Evolutionary conservation across 176 grass and related monocot species (phyloP), one percentile per base, ranked within the genome.

Genomic region (Oropetium thomaeum): DNA sequence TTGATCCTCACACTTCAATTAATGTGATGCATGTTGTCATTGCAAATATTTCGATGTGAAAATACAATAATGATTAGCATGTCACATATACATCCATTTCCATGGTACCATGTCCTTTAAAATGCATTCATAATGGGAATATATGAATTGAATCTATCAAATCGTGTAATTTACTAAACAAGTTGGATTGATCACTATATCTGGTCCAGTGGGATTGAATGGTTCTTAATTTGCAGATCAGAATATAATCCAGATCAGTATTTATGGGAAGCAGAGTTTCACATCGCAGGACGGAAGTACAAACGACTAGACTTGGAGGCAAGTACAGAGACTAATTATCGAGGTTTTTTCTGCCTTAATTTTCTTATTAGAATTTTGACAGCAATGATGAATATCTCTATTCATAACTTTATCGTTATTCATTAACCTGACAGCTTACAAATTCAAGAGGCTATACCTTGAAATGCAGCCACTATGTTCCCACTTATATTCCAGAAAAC

Each of bases 231-330:
- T 54, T 85, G 41, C 88, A 98, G 95, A 79, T 85, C 88, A 69
- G 91, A 93, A 29, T 98, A 98, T 82, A 87, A 92, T 81, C 95
- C 95, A 44, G 95, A 98, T 52, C 91, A 98, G 53, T 98, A 98
- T 80, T 84, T 98, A 92, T 98, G 95, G 95, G 95, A 97, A 43
- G 41, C 81, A 47, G 88, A 93, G 75, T 97, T 97, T 80, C 86
- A 71, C 58, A 84, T 97, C 20, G 86, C 86, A 26, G 86, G 95
- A 52, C 81, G 90, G 74, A 97, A 79, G 67, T 97, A 89, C 79
- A 97, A 97, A 83, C 95, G 95, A 39, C 70, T 93, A 89, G 95
- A 97, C 75, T 88, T 92, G 90, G 95, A 93, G 95, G 95, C 91
- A 97, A 97, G 95, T 93, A 93, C 9, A 83, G 90, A 79, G 81